Base-by-base conservation (phyloP, 495 filamentous ascomycete genomes). In the Tuber calosporum region DNA sequence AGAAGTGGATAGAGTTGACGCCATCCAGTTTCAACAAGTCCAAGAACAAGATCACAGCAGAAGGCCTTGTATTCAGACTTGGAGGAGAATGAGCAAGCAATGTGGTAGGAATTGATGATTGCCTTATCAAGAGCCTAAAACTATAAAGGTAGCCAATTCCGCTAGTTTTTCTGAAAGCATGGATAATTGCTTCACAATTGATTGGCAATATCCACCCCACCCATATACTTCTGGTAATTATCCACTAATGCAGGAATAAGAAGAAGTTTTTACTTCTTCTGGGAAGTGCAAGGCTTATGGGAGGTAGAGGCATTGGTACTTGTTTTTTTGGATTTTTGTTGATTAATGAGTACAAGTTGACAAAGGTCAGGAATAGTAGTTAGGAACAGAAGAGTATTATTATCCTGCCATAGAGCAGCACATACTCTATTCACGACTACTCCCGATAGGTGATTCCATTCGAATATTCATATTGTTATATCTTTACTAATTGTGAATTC, bases 201-300 rank as follows among this genome's bases (percentile, higher is more conserved):
- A 70, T 75, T 72, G 19, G 70, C 69, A 40, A 74, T 74, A 69
- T 79, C 73, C 36, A 82, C 74, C 30, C 79, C 77, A 66, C 77
- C 77, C 69, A 81, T 80, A 79, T 79, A 70, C 39, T 73, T 62
- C 48, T 76, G 75, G 68, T 78, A 79, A 53, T 79, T 73, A 22
- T 79, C 68, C n/a, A 80, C 74, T 74, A 72, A 66, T 26, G 26
- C 36, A 1, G 75, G 68, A 53, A 77, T 74, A 26, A 19, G 19
- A 6, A 71, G 37, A 0, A 13, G 2, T 19, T 62, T 71, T 37
- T 58, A 0, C 0, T 42, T 2, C 37, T 30, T 11, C 22, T 62
- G 15, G 5, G n/a, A 30, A 4, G 20, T n/a, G 17, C 4, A 42
- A 6, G 9, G 40, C 40, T 15, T 42, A 15, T 9, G 40, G 40